These are phyloP conservation scores for Chytridium lagenaria DNA, from an alignment of 371 early-diverging fungal genomes.

Conservation along the genomic window DNA sequence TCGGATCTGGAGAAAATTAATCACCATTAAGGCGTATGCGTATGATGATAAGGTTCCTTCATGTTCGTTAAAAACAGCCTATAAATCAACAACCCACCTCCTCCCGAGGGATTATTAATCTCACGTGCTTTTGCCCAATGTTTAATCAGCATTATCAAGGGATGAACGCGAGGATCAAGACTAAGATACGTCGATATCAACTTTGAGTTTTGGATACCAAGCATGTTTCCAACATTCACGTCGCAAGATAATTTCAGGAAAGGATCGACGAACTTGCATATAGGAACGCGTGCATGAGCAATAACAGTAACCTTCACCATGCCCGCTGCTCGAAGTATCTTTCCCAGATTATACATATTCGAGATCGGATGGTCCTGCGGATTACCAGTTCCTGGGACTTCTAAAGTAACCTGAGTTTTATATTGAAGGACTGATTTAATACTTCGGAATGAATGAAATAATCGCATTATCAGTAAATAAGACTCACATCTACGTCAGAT, in stretches of 20 bases:
- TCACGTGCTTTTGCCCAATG: conserved; percentile 77
- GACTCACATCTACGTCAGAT: conserved; percentile 45
- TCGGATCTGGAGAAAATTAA: conserved; percentile 39
- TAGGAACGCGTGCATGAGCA: conserved; percentile 62
- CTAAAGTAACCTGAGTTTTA: conserved; percentile 23
- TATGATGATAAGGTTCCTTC: conserved; percentile 48
- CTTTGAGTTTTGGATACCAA: conserved; percentile 78
- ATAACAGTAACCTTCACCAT: conserved; percentile 50
- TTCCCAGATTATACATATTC: conserved; percentile 42
- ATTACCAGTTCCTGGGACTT: conserved; percentile 19
- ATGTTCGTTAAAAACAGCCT: neutral
- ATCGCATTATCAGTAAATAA: neutral
- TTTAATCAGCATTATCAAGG: conserved; percentile 79
- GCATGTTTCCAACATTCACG: conserved; percentile 79
- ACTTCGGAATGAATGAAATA: neutral
- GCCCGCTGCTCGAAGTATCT: conserved; percentile 32
- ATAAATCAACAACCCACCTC: conserved; percentile 33
- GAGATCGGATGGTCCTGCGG: conserved; percentile 28
- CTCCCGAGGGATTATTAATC: conserved; percentile 64
- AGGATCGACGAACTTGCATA: conserved; percentile 72
- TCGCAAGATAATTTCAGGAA: conserved; percentile 70
- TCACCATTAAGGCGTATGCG: conserved; percentile 46
- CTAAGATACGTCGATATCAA: conserved; percentile 77
- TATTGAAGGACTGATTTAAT: neutral
- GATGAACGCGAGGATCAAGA: conserved; percentile 77